Percentiles rank a stretch among this genome's conserved stretches.
Evolutionary conservation across 1,139 yeast species (phyloP).

Genomic region (Zygotorulaspora mrakii): DNA sequence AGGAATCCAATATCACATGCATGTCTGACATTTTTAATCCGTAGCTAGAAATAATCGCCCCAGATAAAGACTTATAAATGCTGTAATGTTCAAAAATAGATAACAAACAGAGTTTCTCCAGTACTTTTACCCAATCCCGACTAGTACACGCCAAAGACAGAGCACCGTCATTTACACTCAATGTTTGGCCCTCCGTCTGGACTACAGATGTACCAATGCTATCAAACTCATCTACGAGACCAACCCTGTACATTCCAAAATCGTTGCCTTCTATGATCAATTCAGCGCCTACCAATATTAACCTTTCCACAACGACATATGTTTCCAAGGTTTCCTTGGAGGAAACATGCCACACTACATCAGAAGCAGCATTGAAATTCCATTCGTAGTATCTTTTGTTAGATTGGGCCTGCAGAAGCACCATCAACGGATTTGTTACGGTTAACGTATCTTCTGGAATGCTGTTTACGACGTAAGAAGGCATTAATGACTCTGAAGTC

Average conservation of each 20-base stretch:
- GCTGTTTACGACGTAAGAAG: neutral
- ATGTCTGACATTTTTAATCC: constrained; percentile 33
- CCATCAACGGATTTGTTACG: constrained; percentile 19
- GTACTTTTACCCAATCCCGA: constrained; percentile 7
- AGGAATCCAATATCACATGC: constrained; percentile 28
- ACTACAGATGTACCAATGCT: constrained; percentile 10
- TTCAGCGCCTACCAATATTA: constrained; percentile 11
- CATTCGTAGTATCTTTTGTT: constrained; percentile 21
- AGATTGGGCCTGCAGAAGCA: constrained; percentile 19
- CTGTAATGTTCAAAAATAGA: constrained; percentile 30
- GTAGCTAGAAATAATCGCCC: constrained; percentile 28
- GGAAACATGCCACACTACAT: constrained; percentile 12
- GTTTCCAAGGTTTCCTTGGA: constrained; percentile 9
- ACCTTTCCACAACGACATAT: constrained; percentile 9
- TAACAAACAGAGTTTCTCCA: constrained; percentile 21
- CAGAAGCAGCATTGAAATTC: constrained; percentile 10
- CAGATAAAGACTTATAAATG: constrained; percentile 32
- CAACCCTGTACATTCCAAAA: constrained; percentile 6
- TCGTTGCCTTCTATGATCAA: constrained; percentile 11
- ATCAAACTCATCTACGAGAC: constrained; percentile 13
- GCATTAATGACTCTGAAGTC: neutral
- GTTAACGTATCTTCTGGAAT: constrained; percentile 18
- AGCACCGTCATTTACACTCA: constrained; percentile 15
- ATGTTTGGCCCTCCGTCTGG: constrained; percentile 9
- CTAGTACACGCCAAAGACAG: constrained; percentile 12